Percentiles rank a stretch among this genome's conserved stretches.
These are phyloP conservation scores for Candida sanyaensis DNA, from an alignment of 1,139 yeast species.

Conservation along the genomic window DNA sequence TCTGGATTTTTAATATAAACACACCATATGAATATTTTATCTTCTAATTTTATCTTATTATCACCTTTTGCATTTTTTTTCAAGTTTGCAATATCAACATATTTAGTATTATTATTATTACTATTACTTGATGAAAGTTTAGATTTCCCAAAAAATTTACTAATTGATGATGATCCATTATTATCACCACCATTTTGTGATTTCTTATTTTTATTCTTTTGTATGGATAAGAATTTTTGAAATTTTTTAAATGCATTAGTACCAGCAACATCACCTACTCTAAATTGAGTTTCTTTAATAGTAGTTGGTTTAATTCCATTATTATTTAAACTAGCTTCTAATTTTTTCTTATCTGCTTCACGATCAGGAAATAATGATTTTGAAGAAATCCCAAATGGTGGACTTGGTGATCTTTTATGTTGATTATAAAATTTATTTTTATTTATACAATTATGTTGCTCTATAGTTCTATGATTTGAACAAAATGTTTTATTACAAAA, in stretches of 20 bases:
- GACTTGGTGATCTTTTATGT: conserved; percentile 12
- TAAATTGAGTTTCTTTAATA: conserved; percentile 23
- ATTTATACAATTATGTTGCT: conserved; percentile 47
- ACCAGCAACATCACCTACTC: conserved; percentile 32
- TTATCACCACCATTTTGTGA: conserved; percentile 9
- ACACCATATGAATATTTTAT: conserved; percentile 67
- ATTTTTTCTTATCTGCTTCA: conserved; percentile 34
- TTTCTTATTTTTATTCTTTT: conserved; percentile 20
- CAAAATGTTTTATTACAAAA: conserved; percentile 60
- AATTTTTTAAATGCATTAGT: conserved; percentile 48
- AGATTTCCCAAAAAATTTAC: conserved; percentile 19
- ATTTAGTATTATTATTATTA: conserved; percentile 14
- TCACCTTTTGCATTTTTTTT: conserved; percentile 73
- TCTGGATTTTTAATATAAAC: conserved; percentile 35
- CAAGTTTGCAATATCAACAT: conserved; percentile 31
- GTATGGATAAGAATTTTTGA: conserved; percentile 42
- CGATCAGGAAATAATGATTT: conserved; percentile 60
- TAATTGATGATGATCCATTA: conserved; percentile 11
- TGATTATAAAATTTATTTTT: conserved; percentile 16
- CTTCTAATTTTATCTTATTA: conserved; percentile 48
- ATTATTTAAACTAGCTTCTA: conserved; percentile 38
- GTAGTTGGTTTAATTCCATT: conserved; percentile 26
- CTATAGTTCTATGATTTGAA: conserved; percentile 53
- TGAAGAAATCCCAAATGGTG: conserved; percentile 26
- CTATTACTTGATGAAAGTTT: neutral